These are phyloP conservation scores for Penicillium sp. DNA, from an alignment of 2,329 filamentous ascomycete genomes.

Conservation along the genomic window DNA sequence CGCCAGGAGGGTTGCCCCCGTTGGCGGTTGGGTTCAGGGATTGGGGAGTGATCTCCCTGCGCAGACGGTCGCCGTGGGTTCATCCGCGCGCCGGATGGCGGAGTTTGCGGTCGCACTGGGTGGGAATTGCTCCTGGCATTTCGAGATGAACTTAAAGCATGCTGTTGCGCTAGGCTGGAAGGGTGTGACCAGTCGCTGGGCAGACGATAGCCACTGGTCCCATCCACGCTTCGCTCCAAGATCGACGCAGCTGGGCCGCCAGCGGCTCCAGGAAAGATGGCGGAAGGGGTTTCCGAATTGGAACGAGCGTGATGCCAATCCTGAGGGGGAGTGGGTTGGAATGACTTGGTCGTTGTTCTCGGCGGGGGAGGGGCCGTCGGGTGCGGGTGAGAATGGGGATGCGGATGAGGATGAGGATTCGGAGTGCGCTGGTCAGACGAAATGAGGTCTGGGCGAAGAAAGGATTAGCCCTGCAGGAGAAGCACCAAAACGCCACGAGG, in stretches of 20 bases:
- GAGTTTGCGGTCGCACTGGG: conserved; percentile 49
- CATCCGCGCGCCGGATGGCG: conserved; percentile 36
- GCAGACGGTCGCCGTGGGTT: conserved; percentile 33
- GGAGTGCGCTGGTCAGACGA: conserved; percentile 10
- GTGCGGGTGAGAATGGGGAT: no score
- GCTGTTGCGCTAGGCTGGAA: conserved; percentile 38
- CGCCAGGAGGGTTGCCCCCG: conserved; percentile 39
- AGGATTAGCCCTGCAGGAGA: conserved; percentile 15
- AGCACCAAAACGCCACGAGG: conserved; percentile 15
- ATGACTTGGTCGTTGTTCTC: conserved; percentile 62
- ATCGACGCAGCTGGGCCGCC: conserved; percentile 33
- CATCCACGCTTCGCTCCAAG: conserved; percentile 37
- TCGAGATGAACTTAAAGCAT: conserved; percentile 36
- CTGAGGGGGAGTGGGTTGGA: conserved; percentile 51
- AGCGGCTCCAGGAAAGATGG: conserved; percentile 52
- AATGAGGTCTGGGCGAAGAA: conserved; percentile 15
- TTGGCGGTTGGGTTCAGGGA: conserved; percentile 31
- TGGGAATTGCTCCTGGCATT: conserved; percentile 51
- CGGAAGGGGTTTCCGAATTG: conserved; percentile 63
- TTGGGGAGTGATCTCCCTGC: conserved; percentile 30
- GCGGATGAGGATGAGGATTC: conserved; percentile 17
- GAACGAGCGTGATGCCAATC: conserved; percentile 66
- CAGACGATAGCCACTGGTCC: conserved; percentile 33
- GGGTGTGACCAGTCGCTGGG: conserved; percentile 31
- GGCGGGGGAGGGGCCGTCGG: conserved; percentile 45